Conservation (phyloP, 768 basidiomycete species). For the Trametes gibbosa region DNA sequence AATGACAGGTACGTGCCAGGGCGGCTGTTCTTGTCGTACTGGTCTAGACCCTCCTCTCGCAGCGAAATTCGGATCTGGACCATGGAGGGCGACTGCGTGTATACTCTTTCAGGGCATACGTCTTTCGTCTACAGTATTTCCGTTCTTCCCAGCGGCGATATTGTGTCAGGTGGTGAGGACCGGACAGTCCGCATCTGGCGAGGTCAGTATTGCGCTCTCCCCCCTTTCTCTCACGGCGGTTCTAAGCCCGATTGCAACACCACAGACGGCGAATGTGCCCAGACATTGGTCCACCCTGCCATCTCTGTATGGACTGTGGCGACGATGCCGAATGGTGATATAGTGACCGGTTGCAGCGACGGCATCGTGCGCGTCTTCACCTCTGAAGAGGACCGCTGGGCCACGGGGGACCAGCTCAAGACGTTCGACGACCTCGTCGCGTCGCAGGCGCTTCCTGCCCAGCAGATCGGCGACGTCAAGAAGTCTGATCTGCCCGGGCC, state of each 20-base stretch:
- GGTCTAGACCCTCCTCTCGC: slow-evolving; percentile 9
- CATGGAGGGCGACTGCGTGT: slow-evolving; percentile 71
- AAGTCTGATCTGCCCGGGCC: slow-evolving; percentile 83
- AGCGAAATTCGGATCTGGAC: slow-evolving; percentile 95
- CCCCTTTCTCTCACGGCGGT: slow-evolving; percentile 1
- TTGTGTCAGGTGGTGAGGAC: slow-evolving; percentile 94
- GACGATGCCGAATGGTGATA: slow-evolving; percentile 85
- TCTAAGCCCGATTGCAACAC: not conserved
- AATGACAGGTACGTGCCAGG: slow-evolving; percentile 74
- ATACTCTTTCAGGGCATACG: slow-evolving; percentile 88
- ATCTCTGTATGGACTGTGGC: slow-evolving; percentile 97
- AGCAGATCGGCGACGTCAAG: slow-evolving; percentile 91
- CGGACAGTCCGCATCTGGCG: slow-evolving; percentile 90
- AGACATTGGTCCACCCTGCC: slow-evolving; percentile 89
- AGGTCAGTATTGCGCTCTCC: slow-evolving; percentile 44
- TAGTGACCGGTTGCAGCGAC: slow-evolving; percentile 91
- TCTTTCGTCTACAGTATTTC: slow-evolving; percentile 94
- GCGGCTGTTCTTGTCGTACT: not conserved
- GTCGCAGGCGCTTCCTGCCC: slow-evolving; percentile 74
- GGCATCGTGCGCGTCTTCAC: slow-evolving; percentile 86
- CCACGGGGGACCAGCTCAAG: slow-evolving; percentile 58
- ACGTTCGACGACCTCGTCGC: slow-evolving; percentile 75
- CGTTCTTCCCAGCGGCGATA: slow-evolving; percentile 74
- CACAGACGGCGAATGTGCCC: slow-evolving; percentile 81
- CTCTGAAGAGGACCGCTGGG: slow-evolving; percentile 68